phyloP scores from a whole-genome alignment of 2,329 filamentous ascomycete genomes.

The Xylariaceae sp. region DNA sequence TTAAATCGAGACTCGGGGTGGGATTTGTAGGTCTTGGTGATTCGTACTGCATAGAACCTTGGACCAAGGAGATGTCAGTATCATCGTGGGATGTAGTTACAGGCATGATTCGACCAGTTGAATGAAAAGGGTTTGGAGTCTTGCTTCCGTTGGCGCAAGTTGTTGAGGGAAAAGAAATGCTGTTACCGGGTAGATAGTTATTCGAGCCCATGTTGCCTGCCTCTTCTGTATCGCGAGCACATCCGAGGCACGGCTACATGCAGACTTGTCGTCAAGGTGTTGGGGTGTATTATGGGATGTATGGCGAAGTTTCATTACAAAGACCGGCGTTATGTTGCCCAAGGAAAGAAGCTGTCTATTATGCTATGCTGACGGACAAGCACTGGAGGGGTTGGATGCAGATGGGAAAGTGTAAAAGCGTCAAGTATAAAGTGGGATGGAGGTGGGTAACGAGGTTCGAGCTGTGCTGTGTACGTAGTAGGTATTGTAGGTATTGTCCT shows the following conservation, averaged over 20 bases:
- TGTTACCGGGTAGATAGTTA: conserved; percentile 39
- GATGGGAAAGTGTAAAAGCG: not conserved
- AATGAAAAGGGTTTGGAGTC: not conserved
- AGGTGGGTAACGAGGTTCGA: not conserved
- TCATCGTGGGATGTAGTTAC: conserved; percentile 19
- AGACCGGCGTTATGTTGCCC: conserved; percentile 4
- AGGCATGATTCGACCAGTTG: conserved; percentile 8
- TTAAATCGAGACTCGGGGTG: conserved; percentile 40
- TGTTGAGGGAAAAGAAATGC: conserved; percentile 4
- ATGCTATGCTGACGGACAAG: not conserved
- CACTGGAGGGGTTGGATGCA: not conserved
- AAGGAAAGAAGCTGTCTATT: not conserved
- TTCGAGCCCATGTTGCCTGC: conserved; percentile 39
- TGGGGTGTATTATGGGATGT: not conserved
- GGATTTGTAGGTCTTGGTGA: conserved; percentile 22
- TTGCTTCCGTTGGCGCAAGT: conserved; percentile 4
- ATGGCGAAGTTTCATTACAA: conserved; percentile 22
- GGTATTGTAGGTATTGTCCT: not conserved
- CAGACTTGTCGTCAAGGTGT: conserved; percentile 16
- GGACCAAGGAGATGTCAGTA: conserved; percentile 25
- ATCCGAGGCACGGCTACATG: conserved; percentile 17
- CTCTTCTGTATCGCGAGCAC: conserved; percentile 9
- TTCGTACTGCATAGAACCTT: conserved; percentile 34
- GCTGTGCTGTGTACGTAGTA: not conserved
- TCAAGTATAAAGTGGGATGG: not conserved